Percentiles rank a stretch among this genome's conserved stretches.
Conservation (phyloP, 1,139 yeast genomes). For the Hemisphaericaspora subhashii region DNA sequence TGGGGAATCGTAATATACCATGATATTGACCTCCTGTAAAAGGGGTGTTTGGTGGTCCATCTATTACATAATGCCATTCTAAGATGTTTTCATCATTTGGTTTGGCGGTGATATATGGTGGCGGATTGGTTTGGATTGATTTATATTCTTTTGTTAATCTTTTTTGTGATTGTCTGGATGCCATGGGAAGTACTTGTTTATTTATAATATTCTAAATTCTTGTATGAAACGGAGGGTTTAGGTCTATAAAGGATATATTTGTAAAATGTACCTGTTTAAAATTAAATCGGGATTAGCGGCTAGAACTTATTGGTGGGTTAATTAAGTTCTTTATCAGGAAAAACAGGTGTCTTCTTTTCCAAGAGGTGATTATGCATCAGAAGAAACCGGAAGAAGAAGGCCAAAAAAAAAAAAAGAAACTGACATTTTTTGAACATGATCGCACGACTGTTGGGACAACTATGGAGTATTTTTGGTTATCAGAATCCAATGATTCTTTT, state of each 20-base stretch:
- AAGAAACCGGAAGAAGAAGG: too few relatives aligned
- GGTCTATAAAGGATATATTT: too few relatives aligned
- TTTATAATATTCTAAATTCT: too few relatives aligned
- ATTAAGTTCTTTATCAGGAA: neutral
- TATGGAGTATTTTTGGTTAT: too few relatives aligned
- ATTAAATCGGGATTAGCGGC: too few relatives aligned
- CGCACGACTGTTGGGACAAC: too few relatives aligned
- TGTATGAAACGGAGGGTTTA: too few relatives aligned
- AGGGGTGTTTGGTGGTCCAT: conserved; percentile 87
- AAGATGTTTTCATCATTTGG: conserved; percentile 80
- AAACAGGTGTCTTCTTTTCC: neutral
- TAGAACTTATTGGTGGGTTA: neutral
- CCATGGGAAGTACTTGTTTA: conserved; percentile 25
- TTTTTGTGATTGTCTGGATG: conserved; percentile 51
- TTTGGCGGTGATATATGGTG: conserved; percentile 78
- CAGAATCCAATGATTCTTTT: too few relatives aligned
- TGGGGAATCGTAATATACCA: conserved; percentile 80
- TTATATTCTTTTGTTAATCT: conserved; percentile 78
- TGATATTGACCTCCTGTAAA: conserved; percentile 87
- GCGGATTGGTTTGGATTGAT: conserved; percentile 69
- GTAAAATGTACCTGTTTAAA: too few relatives aligned
- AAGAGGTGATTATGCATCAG: neutral
- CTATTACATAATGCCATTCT: conserved; percentile 75
- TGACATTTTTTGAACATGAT: neutral
- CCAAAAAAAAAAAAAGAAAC: too few relatives aligned